Evolutionary conservation across 441 rosid genomes (phyloP).

Genomic region (Biscutella laevigata): DNA sequence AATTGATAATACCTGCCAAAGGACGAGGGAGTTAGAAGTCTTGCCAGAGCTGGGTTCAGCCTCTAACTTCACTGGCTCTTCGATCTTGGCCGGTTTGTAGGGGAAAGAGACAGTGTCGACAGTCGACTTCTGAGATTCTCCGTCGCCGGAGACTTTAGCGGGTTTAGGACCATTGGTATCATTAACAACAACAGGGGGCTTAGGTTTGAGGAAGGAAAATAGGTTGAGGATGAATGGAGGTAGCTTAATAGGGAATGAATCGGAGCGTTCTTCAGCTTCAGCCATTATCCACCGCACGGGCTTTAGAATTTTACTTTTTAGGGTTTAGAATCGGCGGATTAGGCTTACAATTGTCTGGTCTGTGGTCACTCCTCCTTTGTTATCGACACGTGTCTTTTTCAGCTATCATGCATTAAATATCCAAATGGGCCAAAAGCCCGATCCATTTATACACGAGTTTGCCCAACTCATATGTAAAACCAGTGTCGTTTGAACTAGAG

Average conservation of each 20-base stretch:
- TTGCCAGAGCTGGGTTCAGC: conserved; percentile 46
- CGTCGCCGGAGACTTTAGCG: neutral
- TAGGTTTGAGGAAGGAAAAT: conserved; percentile 24
- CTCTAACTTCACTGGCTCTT: conserved; percentile 41
- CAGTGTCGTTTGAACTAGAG: too few species aligned
- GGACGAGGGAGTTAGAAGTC: conserved; percentile 61
- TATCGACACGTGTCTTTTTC: conserved; percentile 9
- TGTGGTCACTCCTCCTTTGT: neutral
- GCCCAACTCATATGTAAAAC: too few species aligned
- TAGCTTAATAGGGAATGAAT: conserved; percentile 4
- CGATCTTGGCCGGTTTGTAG: conserved; percentile 16
- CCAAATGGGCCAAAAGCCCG: neutral
- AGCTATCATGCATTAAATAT: too few species aligned
- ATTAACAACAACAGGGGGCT: neutral
- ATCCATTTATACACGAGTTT: too few species aligned
- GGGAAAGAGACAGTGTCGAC: conserved; percentile 33
- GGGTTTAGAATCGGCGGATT: conserved; percentile 22
- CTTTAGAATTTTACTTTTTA: neutral
- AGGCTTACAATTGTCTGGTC: conserved; percentile 22
- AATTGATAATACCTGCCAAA: conserved; percentile 63
- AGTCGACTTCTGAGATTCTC: conserved; percentile 22
- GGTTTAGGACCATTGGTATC: conserved; percentile 8
- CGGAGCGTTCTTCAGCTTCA: conserved; percentile 13
- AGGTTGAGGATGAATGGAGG: conserved; percentile 22
- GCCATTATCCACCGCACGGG: conserved; percentile 22